Base-by-base conservation (phyloP, 192 early-diverging fungal genomes). In the Anaeromyces robustus region DNA sequence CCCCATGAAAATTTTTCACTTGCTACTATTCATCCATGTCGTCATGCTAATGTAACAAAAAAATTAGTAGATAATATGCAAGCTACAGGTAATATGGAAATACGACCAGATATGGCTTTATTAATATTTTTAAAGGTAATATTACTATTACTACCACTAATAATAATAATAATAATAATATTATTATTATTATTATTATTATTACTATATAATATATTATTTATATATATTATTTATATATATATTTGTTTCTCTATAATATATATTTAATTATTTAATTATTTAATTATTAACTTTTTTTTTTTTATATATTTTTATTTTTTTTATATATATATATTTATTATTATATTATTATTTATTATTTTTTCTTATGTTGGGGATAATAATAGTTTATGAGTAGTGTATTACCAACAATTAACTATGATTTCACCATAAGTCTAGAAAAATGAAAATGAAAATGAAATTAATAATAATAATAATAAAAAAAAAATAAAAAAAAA, bases 381-480 rank as follows among this genome's bases (percentile, higher is more conserved):
- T 98, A 98, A 86, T 87, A 98, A 81, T 97, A 99, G 87, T 99
- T 99, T 82, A 97, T 99, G 93, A 93, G 92, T 80, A 93, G 93
- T 52, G 96, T 99, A 32, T 88, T 98, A 79, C 97, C 97, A 14
- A 98, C 96, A 12, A 96, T 99, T 78, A 96, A 99, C 86, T 99
- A 98, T 86, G 97, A 99, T 89, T 96, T 95, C 83, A 98, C 95
- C 19, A 94, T 94, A 83, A 92, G 92, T 79, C 90, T 93, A 9
- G 93, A 90, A 81, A 81, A 85, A 30, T 90, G 86, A 80, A 12
- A 41, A 41, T 16, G 4, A 16, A 12, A 16, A 16, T 16, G 32
- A 34, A 34, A 34, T 34, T 7, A 34, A 34, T 7, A 34, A 34
- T 34, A 12, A 34, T n/a, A n/a, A n/a, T n/a, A n/a, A n/a, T n/a